Conservation (phyloP, 2,329 filamentous ascomycete species). For the Emmonsiellopsis sp. region DNA sequence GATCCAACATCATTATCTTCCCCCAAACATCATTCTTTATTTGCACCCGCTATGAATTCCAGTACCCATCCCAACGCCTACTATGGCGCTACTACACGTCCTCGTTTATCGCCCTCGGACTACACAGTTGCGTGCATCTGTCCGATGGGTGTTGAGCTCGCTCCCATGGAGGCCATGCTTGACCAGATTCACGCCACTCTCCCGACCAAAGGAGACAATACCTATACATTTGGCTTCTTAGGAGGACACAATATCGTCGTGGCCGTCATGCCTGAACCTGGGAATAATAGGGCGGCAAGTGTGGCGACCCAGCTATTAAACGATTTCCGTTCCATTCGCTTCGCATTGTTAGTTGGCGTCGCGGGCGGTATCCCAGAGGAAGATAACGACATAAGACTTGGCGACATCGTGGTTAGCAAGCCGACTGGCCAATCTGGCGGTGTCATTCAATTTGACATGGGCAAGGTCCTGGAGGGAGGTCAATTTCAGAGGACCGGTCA, state of each 20-base stretch:
- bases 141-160: conserved; percentile 3
- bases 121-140: conserved; percentile 8
- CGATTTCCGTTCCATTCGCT: conserved; percentile 9
- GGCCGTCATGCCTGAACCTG: conserved; percentile 9
- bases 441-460: conserved; percentile 7
- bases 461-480: conserved; percentile 1
- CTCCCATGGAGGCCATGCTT: conserved; percentile 5
- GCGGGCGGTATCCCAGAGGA: conserved; percentile 12
- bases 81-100: too few species aligned
- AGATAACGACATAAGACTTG: conserved; percentile 12
- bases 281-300: conserved; percentile 9
- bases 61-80: too few species aligned
- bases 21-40: too few species aligned
- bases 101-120: not conserved
- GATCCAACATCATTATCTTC: too few species aligned
- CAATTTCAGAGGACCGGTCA: not conserved
- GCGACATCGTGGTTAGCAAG: conserved; percentile 14
- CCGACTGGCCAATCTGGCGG: conserved; percentile 4
- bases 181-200: conserved; percentile 5
- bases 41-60: too few species aligned
- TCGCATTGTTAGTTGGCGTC: conserved; percentile 13
- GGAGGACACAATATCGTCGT: conserved; percentile 12
- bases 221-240: conserved; percentile 12
- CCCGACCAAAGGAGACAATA: conserved; percentile 6
- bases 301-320: conserved; percentile 9